Conservation (phyloP, 805 yeast genomes). For the Vanderwaltozyma yarrowii region DNA sequence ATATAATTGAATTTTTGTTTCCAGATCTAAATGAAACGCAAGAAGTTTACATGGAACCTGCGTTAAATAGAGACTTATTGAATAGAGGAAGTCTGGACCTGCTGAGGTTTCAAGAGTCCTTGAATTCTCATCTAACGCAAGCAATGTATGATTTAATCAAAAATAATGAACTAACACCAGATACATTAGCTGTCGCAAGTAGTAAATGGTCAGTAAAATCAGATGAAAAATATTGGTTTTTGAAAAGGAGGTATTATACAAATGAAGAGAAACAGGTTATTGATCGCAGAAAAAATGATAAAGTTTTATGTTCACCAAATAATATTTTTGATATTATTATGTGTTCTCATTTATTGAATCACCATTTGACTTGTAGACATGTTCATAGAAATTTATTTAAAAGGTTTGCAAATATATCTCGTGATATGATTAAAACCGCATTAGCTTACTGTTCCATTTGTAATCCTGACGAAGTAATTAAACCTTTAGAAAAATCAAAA, state of each 20-base stretch:
- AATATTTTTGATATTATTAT: conserved; percentile 22
- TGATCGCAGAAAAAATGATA: conserved; percentile 17
- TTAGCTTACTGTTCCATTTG: conserved; percentile 23
- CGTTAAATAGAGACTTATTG: conserved; percentile 10
- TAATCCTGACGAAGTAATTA: conserved; percentile 12
- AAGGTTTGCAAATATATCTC: conserved; percentile 22
- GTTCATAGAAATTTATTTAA: conserved; percentile 14
- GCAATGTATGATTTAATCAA: conserved; percentile 18
- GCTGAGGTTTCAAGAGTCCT: conserved; percentile 11
- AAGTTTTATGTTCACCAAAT: conserved; percentile 24
- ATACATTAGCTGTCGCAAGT: conserved; percentile 7
- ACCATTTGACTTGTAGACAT: conserved; percentile 14
- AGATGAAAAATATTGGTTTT: conserved; percentile 13
- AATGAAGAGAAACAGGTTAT: conserved; percentile 12
- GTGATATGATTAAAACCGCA: conserved; percentile 13
- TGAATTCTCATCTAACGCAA: conserved; percentile 21
- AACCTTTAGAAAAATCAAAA: conserved; percentile 11
- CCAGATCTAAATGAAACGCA: conserved; percentile 11
- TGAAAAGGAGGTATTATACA: conserved; percentile 18
- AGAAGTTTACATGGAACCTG: conserved; percentile 8
- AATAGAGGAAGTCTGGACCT: conserved; percentile 18
- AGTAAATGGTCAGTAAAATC: conserved; percentile 3
- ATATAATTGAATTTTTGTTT: neutral
- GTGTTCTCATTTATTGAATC: conserved; percentile 24
- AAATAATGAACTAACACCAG: conserved; percentile 13